Evolutionary conservation across 495 filamentous ascomycete genomes (phyloP), one percentile per base, ranked within the genome.

Genomic region (Articulospora tetracladia): DNA sequence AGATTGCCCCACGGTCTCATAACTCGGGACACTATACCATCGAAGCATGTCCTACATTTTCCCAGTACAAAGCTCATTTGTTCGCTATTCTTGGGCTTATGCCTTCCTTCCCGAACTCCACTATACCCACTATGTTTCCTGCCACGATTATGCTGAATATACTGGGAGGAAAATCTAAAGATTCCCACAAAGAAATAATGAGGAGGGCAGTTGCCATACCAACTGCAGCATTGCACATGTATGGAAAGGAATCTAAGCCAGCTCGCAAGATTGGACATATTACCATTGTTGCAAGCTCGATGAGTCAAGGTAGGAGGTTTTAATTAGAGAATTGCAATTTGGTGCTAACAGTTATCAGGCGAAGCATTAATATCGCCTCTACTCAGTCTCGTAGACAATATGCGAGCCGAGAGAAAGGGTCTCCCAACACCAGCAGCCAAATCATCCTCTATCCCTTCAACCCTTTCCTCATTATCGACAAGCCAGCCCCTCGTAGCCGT

Each of bases 211-310:
- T 86, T n/a, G 75, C 75, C 55, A 82, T 78, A 60, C 77, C 77
- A 57, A 83, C 76, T 68, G 86, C 81, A 53, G 83, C 73, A 44
- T 79, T 97, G 32, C 93, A 98, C 73, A 83, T 97, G 24, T 98
- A 98, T 76, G 91, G 91, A 63, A 98, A 98, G 76, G 86, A 83
- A 49, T 86, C 91, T 19, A 88, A 90, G 63, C 90, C 88, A 1
- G 90, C 89, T 28, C 84, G 94, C 41, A 98, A 98, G 70, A 98
- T 98, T 79, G 94, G 94, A 12, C 94, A 98, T 66, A 79, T 98
- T 59, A 97, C 93, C 13, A 68, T 96, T 13, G 82, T 87, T 8
- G 70, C 71, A 10, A 83, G 81, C 2, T 84, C 84, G 0, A 89
- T 95, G 74, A 72, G 79, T 36, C 82, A 90, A 63, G 86, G 36